Conservation (phyloP, 163 green algal species). For the Coccomyxa subellipsoidea region DNA sequence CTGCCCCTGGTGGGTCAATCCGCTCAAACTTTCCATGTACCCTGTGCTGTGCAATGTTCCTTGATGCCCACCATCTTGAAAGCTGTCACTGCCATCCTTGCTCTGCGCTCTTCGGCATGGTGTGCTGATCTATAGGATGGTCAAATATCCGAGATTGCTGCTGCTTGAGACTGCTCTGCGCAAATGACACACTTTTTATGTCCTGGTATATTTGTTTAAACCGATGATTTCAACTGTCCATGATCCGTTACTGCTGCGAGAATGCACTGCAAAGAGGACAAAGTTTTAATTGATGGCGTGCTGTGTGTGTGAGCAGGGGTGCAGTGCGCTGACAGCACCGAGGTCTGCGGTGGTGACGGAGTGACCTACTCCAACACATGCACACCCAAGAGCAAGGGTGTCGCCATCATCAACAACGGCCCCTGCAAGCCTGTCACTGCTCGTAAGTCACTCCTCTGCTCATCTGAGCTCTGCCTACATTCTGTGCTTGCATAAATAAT, state of each 20-base stretch:
- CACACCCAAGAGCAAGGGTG: background rate
- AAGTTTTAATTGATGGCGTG: too few relatives aligned
- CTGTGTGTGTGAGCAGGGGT: background rate
- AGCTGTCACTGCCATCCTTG: too few relatives aligned
- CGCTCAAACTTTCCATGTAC: background rate
- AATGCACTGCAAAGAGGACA: background rate
- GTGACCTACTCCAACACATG: background rate
- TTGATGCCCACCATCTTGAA: background rate
- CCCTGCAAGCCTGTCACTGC: background rate
- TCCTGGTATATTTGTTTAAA: too few relatives aligned
- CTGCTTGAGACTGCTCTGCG: too few relatives aligned
- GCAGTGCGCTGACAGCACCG: background rate
- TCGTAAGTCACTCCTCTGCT: background rate
- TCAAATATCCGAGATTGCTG: too few relatives aligned
- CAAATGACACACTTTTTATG: too few relatives aligned
- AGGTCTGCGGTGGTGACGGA: background rate
- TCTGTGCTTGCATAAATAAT: too few relatives aligned
- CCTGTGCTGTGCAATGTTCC: background rate
- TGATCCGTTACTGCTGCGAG: background rate
- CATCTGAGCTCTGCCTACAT: background rate
- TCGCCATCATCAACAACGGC: background rate
- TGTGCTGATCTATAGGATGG: too few relatives aligned
- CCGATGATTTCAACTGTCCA: too few relatives aligned
- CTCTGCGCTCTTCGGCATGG: too few relatives aligned
- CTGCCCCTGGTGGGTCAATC: background rate